Base-by-base conservation (phyloP, 2,329 filamentous ascomycete genomes). In the Sclerotinia minor region DNA sequence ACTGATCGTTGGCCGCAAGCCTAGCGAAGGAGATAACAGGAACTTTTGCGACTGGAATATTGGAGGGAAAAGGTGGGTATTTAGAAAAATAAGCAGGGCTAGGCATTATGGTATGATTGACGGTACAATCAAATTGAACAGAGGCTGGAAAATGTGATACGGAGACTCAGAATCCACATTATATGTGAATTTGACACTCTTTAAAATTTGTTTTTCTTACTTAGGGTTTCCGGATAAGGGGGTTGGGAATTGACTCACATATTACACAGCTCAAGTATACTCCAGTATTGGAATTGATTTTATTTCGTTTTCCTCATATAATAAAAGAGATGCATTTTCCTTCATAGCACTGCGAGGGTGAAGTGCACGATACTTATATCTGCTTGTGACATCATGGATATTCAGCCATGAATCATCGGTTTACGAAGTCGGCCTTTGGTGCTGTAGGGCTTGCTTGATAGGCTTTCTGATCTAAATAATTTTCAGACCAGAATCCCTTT, bases 21-120 rank as follows among this genome's bases (percentile, higher is more conserved):
- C 54, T 64, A 9, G 49, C 26, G 35, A 64, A 64, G 24, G 60
- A 64, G 9, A 64, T 17, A 41, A 44, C 21, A 21, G 49, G 60
- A 15, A 64, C n/a, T 1, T 44, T 41, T 38, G 60, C 47, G 11
- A 64, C 47, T 17, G 24, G 24, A 8, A 54, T 54, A 13, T 64
- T 6, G 6, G 60, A 44, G 9, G 60, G 49, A 44, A 64, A 64
- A 2, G 47, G 49, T 17, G 47, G 60, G 8, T 29, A 64, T 44
- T 29, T 53, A 21, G 19, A 21, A 44, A 54, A 54, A 35, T 64
- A 64, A 17, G 49, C 38, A 6, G 47, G 7, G 13, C 35, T 64
- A 32, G 61, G 49, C 61, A 64, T 64, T 53, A n/a, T 17, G 11
- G 38, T n/a, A 35, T 5, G 21, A 50, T 24, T 21, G n/a, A 26